Base-by-base conservation (phyloP, 2,329 filamentous ascomycete species). In the Trichothecium roseum region DNA sequence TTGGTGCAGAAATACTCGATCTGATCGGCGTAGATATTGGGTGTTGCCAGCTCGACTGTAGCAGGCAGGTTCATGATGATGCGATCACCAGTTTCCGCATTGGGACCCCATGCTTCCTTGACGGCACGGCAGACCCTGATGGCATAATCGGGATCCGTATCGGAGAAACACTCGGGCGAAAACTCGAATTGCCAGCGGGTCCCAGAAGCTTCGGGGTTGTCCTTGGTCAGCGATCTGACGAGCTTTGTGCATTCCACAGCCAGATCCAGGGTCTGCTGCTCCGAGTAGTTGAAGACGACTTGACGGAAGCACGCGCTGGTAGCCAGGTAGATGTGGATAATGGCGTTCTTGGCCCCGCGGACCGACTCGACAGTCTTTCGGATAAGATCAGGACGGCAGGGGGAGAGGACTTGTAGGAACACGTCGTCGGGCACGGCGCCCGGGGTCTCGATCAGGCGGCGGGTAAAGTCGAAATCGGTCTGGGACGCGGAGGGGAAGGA, bases 51-150 rank as follows among this genome's bases (percentile, higher is more conserved):
- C 63, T 98, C 91, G 26, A 96, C 89, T 0, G 91, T 98, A 2
- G 91, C 89, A 1, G 91, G 89, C 35, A 98, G 71, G 64, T 96
- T 96, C 71, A 98, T 91, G 55, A 98, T 94, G 58, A 98, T 85
- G 32, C 81, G 84, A 48, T 78, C 80, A 24, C 10, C n/a, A n/a
- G n/a, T n/a, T 57, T 85, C 76, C 28, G 68, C 76, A 1, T 74
- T 77, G 1, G 91, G 89, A 42, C 71, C 87, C 91, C 91, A 98
- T 1, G 88, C 91, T 5, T 70, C 81, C 71, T 94, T 95, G 50
- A 96, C 89, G 24, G 89, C 89, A 54, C 94, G 79, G 58, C 91
- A 96, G 29, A 96, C 72, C 54, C 80, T 63, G 24, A 96, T 63
- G 13, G 77, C 84, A 52, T 83, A 96, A 28, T 93, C 87, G 10